phyloP scores from a whole-genome alignment of 2,329 filamentous ascomycete species.

The Macroventuria anomochaeta region DNA sequence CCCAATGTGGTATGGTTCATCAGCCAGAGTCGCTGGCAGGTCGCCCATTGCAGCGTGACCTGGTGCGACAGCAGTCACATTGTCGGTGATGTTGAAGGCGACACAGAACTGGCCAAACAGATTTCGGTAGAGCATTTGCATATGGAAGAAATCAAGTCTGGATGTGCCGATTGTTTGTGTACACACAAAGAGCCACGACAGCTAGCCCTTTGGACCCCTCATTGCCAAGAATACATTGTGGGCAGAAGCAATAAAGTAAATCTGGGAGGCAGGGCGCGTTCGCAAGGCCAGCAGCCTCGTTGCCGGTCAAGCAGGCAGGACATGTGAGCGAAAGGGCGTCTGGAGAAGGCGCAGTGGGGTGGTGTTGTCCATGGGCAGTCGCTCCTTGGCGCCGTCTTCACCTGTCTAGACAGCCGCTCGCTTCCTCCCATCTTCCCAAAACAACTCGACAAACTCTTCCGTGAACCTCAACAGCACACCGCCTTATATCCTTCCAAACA shows the following conservation, averaged over 20 bases:
- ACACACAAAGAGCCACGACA: constrained; percentile 9
- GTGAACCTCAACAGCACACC: constrained; percentile 33
- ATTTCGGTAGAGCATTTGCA: not conserved
- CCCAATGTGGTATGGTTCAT: constrained; percentile 25
- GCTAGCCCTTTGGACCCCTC: constrained; percentile 17
- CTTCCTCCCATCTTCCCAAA: constrained; percentile 35
- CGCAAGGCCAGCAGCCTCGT: constrained; percentile 7
- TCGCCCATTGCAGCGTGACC: constrained; percentile 31
- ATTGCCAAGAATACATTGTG: constrained; percentile 13
- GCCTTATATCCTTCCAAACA: constrained; percentile 33
- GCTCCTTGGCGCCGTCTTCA: constrained; percentile 23
- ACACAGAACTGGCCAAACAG: not conserved
- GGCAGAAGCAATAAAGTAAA: not conserved
- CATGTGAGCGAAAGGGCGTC: constrained; percentile 24
- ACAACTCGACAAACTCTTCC: constrained; percentile 34
- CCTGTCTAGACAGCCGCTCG: constrained; percentile 34
- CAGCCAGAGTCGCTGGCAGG: constrained; percentile 28
- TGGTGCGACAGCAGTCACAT: constrained; percentile 30
- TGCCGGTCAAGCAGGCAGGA: constrained; percentile 11
- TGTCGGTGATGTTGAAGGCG: not conserved
- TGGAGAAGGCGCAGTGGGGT: constrained; percentile 34
- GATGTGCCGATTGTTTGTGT: constrained; percentile 10
- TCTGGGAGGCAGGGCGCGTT: not conserved
- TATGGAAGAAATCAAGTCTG: not conserved
- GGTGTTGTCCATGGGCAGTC: constrained; percentile 29